These are phyloP conservation scores for Anacardium occidentale DNA, from an alignment of 345 rosid genomes.

Conservation along the genomic window DNA sequence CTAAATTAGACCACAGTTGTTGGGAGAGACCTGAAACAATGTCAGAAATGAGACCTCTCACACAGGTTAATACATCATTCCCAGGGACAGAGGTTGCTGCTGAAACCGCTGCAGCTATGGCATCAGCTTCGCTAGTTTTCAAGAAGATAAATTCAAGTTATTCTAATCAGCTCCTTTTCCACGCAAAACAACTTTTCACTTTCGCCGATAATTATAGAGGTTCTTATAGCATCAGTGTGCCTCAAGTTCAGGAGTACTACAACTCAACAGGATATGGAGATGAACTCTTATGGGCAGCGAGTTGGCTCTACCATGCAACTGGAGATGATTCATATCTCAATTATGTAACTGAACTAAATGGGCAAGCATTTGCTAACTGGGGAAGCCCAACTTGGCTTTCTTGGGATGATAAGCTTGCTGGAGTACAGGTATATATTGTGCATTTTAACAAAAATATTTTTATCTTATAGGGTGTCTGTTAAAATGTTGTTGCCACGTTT, in stretches of 20 bases:
- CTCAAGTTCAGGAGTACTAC: slow-evolving; percentile 55
- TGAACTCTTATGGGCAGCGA: slow-evolving; percentile 86
- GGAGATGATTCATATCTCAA: slow-evolving; percentile 53
- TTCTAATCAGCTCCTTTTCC: slow-evolving; percentile 47
- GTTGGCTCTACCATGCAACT: slow-evolving; percentile 82
- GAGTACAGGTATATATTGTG: slow-evolving; percentile 49
- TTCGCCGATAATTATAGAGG: slow-evolving; percentile 59
- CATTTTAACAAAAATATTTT: too few relatives aligned
- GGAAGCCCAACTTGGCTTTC: slow-evolving; percentile 81
- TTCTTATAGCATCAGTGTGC: slow-evolving; percentile 48
- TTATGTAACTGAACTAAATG: slow-evolving; percentile 58
- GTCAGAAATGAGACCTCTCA: slow-evolving; percentile 54
- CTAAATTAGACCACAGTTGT: slow-evolving; percentile 52
- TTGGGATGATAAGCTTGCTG: slow-evolving; percentile 91
- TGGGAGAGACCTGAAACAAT: slow-evolving; percentile 67
- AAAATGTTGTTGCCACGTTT: not conserved
- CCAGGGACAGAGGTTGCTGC: slow-evolving; percentile 91
- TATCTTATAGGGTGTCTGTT: too few relatives aligned
- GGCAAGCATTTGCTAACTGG: slow-evolving; percentile 54
- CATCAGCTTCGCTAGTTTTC: slow-evolving; percentile 79
- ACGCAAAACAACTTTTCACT: slow-evolving; percentile 55
- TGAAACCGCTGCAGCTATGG: slow-evolving; percentile 93
- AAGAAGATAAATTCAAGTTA: slow-evolving; percentile 44
- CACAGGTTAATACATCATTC: slow-evolving; percentile 52
- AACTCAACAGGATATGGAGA: slow-evolving; percentile 81